These are phyloP conservation scores for Diplodia sapinea DNA, from an alignment of 2,329 filamentous ascomycete species.

Conservation along the genomic window DNA sequence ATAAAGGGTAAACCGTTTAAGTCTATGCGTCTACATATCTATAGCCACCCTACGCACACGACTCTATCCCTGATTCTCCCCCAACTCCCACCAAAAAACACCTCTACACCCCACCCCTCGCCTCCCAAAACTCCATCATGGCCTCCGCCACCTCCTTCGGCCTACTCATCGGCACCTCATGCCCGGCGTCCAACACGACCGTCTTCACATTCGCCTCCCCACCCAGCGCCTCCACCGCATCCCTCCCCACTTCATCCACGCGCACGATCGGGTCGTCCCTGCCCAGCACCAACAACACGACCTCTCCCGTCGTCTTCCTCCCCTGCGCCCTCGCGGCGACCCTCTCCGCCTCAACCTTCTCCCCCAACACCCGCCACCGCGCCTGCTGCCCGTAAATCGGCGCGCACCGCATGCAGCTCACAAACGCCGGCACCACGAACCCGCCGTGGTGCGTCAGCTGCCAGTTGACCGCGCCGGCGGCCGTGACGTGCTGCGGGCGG, in stretches of 20 bases:
- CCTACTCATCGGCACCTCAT: constrained; percentile 71
- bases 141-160: constrained; percentile 63
- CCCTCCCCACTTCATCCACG: constrained; percentile 67
- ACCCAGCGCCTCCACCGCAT: constrained; percentile 61
- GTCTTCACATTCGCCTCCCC: constrained; percentile 65
- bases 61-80: no score
- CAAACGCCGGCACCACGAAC: constrained; percentile 69
- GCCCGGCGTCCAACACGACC: constrained; percentile 65
- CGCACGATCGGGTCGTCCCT: constrained; percentile 70
- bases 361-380: constrained; percentile 65
- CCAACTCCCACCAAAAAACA: no score
- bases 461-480: constrained; percentile 70
- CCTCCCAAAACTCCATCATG: constrained; percentile 53
- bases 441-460: constrained; percentile 70
- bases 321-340: constrained; percentile 43
- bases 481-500: constrained; percentile 54
- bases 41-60: no score
- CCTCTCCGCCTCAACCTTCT: constrained; percentile 54
- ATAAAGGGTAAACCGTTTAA: no score
- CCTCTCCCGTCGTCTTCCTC: constrained; percentile 36
- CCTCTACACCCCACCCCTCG: neutral
- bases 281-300: constrained; percentile 70
- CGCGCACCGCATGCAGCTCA: constrained; percentile 71
- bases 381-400: constrained; percentile 70
- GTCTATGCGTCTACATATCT: no score